Percentiles rank a stretch among this genome's conserved stretches.
Conservation (phyloP, 2,329 filamentous ascomycete species). For the Escovopsis sp. region DNA sequence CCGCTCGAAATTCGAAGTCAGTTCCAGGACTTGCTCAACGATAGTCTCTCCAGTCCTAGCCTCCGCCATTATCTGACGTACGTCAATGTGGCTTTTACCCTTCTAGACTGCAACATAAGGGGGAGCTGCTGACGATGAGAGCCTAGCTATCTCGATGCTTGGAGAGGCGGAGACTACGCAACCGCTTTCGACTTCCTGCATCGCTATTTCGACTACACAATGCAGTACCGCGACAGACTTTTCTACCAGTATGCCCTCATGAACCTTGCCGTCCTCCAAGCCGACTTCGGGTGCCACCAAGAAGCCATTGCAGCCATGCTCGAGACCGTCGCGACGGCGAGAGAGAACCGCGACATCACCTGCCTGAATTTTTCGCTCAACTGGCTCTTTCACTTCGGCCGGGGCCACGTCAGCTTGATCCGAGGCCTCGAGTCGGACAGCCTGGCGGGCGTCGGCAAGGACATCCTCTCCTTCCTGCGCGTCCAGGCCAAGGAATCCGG, state of each 20-base stretch:
- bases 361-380: slow-evolving; percentile 92
- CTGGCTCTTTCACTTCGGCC: slow-evolving; percentile 92
- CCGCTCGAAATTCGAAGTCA: slow-evolving; percentile 58
- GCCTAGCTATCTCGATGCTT: slow-evolving; percentile 70
- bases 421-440: slow-evolving; percentile 53
- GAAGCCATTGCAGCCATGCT: slow-evolving; percentile 91
- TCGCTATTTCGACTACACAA: slow-evolving; percentile 92
- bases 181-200: slow-evolving; percentile 84
- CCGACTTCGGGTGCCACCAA: slow-evolving; percentile 81
- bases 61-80: slow-evolving; percentile 62
- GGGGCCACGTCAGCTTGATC: slow-evolving; percentile 64
- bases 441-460: slow-evolving; percentile 62
- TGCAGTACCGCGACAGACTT: slow-evolving; percentile 66
- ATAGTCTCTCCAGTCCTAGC: slow-evolving; percentile 53
- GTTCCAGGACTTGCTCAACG: slow-evolving; percentile 52
- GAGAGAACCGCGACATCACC: slow-evolving; percentile 81
- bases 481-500: slow-evolving; percentile 73
- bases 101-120: neutral
- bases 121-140: slow-evolving; percentile 6
- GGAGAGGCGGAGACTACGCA: slow-evolving; percentile 79
- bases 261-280: slow-evolving; percentile 83
- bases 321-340: slow-evolving; percentile 84
- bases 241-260: slow-evolving; percentile 93
- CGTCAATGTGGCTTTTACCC: no score
- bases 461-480: slow-evolving; percentile 71